phyloP scores from a whole-genome alignment of 805 yeast genomes.

The Candida maesae region DNA sequence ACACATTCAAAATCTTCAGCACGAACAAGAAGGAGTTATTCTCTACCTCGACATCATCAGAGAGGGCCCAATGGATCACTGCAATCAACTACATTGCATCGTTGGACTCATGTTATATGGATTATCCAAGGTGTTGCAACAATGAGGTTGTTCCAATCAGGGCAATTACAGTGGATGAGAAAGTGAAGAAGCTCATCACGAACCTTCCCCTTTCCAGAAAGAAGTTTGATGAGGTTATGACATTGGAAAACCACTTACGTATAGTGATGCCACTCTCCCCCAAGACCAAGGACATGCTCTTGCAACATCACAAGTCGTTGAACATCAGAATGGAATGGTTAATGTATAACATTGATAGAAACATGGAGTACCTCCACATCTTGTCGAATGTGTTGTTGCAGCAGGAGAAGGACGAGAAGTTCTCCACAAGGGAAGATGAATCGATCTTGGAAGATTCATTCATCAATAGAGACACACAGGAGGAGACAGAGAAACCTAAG shows the following conservation, averaged over 20 bases:
- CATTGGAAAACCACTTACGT: constrained; percentile 35
- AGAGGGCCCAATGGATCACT: constrained; percentile 56
- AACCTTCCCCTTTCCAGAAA: constrained; percentile 32
- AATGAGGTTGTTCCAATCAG: constrained; percentile 27
- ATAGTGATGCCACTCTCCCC: constrained; percentile 52
- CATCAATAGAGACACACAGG: constrained; percentile 18
- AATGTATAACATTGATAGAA: constrained; percentile 49
- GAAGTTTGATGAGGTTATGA: constrained; percentile 36
- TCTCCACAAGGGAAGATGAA: constrained; percentile 13
- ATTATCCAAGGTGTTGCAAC: constrained; percentile 6
- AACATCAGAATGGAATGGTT: constrained; percentile 54
- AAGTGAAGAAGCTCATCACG: constrained; percentile 32
- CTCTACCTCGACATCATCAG: constrained; percentile 41
- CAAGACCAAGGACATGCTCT: constrained; percentile 48
- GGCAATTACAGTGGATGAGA: constrained; percentile 29
- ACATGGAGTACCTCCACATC: constrained; percentile 37
- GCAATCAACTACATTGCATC: constrained; percentile 51
- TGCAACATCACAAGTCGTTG: constrained; percentile 42
- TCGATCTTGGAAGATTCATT: constrained; percentile 25
- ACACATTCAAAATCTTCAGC: constrained; percentile 38
- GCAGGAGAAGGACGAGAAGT: constrained; percentile 1
- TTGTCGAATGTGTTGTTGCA: constrained; percentile 21
- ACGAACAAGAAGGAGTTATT: constrained; percentile 37
- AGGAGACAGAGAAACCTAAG: constrained; percentile 4
- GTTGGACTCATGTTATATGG: constrained; percentile 36